Evolutionary conservation across 352 stramenopile species (phyloP).

Genomic region (Pythium scleroteichum): DNA sequence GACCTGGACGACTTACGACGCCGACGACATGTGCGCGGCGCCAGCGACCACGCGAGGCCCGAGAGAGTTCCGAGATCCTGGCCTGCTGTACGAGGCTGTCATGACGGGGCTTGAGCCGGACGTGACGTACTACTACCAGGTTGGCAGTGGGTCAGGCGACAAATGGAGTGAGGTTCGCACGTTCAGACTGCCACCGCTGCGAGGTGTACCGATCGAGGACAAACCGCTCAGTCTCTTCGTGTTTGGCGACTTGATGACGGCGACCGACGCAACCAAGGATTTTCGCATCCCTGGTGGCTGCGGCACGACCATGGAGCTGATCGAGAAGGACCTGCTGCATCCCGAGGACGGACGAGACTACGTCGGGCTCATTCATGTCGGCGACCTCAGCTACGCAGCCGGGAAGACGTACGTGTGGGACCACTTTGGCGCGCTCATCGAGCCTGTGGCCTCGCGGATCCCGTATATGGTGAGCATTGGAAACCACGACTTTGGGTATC

Average conservation of each 20-base stretch:
- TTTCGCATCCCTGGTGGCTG: slow-evolving; percentile 6
- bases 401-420: slow-evolving; percentile 71
- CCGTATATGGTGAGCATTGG: slow-evolving; percentile 57
- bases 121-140: slow-evolving; percentile 32
- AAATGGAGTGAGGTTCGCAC: slow-evolving; percentile 10
- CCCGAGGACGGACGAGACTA: slow-evolving; percentile 30
- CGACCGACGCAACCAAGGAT: slow-evolving; percentile 26
- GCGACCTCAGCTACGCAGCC: slow-evolving; percentile 69
- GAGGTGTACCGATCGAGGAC: neutral
- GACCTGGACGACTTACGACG: slow-evolving; percentile 19
- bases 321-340: slow-evolving; percentile 31
- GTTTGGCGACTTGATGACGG: slow-evolving; percentile 28
- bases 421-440: slow-evolving; percentile 65
- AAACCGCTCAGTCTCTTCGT: slow-evolving; percentile 27
- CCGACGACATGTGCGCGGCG: slow-evolving; percentile 27
- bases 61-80: slow-evolving; percentile 33
- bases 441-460: slow-evolving; percentile 59
- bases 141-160: slow-evolving; percentile 26
- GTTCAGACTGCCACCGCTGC: slow-evolving; percentile 25
- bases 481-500: slow-evolving; percentile 44
- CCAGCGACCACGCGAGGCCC: slow-evolving; percentile 21
- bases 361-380: slow-evolving; percentile 61
- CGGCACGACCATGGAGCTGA: slow-evolving; percentile 20
- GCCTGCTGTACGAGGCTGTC: slow-evolving; percentile 34
- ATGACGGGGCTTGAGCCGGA: slow-evolving; percentile 27